A percentile compares a stretch with the other conserved stretches of the same genome.
These are phyloP conservation scores for Neurospora cerealis DNA, from an alignment of 495 filamentous ascomycete genomes.

Conservation along the genomic window DNA sequence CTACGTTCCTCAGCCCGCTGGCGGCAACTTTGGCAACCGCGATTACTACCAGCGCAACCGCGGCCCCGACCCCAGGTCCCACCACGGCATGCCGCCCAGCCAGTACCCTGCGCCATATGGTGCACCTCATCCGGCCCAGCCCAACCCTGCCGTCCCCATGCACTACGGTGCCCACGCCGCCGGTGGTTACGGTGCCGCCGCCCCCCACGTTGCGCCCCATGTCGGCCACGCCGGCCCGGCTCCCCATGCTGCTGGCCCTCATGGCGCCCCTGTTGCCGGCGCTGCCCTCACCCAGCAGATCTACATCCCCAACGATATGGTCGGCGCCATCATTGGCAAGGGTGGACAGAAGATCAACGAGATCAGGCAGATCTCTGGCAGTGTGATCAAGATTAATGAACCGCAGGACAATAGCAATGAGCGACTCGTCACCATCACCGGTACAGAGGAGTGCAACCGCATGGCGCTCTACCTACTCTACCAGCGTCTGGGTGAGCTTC, in stretches of 20 bases:
- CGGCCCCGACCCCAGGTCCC: conserved; percentile 56
- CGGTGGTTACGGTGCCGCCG: conserved; percentile 57
- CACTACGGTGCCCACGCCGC: conserved; percentile 49
- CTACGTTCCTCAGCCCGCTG: conserved; percentile 84
- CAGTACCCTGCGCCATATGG: conserved; percentile 48
- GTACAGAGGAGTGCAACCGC: conserved; percentile 94
- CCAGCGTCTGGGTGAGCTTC: conserved; percentile 77
- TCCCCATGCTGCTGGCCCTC: conserved; percentile 44
- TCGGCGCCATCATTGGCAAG: conserved; percentile 97
- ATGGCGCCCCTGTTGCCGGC: conserved; percentile 61
- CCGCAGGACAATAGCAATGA: conserved; percentile 99
- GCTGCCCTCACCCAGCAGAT: conserved; percentile 87
- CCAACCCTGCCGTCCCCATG: conserved; percentile 57
- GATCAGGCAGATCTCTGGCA: conserved; percentile 90
- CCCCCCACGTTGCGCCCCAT: conserved; percentile 54
- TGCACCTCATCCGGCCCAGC: conserved; percentile 50
- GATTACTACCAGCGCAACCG: conserved; percentile 63
- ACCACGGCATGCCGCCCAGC: conserved; percentile 35
- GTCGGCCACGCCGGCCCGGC: conserved; percentile 41
- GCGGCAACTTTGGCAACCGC: conserved; percentile 83
- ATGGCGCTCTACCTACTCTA: conserved; percentile 99
- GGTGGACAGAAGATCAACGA: conserved; percentile 99
- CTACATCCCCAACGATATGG: conserved; percentile 99
- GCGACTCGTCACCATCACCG: conserved; percentile 91
- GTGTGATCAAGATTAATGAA: conserved; percentile 99